A percentile compares a stretch with the other conserved stretches of the same genome.
Evolutionary conservation across 352 stramenopile species (phyloP).

Genomic region (Globisporangium mamillatum): DNA sequence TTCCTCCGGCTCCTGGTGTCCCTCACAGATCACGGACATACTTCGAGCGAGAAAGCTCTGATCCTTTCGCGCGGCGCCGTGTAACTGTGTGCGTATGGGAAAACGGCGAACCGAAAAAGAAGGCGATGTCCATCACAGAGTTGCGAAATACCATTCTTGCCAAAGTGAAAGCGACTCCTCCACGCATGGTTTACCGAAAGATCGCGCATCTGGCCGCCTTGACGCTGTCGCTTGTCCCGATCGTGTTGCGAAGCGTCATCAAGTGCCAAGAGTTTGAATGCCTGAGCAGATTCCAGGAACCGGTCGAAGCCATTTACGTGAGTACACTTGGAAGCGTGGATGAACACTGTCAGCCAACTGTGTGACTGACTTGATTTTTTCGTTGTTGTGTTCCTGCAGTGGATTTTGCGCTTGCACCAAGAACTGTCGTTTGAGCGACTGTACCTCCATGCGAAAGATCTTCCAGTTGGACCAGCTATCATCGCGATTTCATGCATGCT

Average conservation of each 20-base stretch:
- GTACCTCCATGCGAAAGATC: conserved; percentile 19
- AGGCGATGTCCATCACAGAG: conserved; percentile 79
- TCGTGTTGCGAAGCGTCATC: conserved; percentile 47
- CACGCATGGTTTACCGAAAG: conserved; percentile 67
- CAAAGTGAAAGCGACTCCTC: conserved; percentile 75
- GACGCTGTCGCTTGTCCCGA: conserved; percentile 56
- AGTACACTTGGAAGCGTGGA: background rate
- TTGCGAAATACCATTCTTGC: conserved; percentile 76
- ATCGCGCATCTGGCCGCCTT: conserved; percentile 55
- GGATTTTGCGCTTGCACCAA: conserved; percentile 32
- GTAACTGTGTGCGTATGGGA: conserved; percentile 82
- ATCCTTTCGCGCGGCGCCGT: conserved; percentile 58
- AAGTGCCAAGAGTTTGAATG: conserved; percentile 65
- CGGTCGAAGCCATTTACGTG: conserved; percentile 37
- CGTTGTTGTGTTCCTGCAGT: conserved; percentile 16
- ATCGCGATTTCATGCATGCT: conserved; percentile 71
- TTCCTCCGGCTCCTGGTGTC: conserved; percentile 21
- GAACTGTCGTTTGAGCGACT: conserved; percentile 28
- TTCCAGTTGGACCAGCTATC: conserved; percentile 37
- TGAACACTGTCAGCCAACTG: background rate
- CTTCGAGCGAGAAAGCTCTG: conserved; percentile 31
- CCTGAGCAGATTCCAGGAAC: conserved; percentile 44
- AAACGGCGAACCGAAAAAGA: conserved; percentile 59
- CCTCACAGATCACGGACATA: conserved; percentile 33
- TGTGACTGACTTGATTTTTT: background rate